Percentiles rank a stretch among this genome's conserved stretches.
phyloP scores from a whole-genome alignment of 1,284 basidiomycete genomes.

The Boletus sp. region DNA sequence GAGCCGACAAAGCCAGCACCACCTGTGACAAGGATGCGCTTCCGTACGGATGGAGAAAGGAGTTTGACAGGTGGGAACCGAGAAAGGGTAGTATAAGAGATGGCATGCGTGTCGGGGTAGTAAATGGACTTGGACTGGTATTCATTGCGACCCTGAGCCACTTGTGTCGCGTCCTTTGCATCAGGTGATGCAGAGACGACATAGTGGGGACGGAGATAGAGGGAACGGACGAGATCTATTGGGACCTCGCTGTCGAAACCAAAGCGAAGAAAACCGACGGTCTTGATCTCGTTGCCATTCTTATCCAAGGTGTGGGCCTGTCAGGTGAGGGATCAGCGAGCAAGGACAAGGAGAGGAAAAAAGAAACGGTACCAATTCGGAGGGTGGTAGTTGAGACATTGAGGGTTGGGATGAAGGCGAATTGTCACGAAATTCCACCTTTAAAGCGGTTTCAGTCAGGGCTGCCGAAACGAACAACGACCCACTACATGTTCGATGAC shows the following conservation, averaged over 20 bases:
- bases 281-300: constrained; percentile 68
- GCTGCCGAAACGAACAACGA: too few species aligned
- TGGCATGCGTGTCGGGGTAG: constrained; percentile 71
- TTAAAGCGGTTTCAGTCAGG: too few species aligned
- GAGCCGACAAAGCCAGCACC: constrained; percentile 98
- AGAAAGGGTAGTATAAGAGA: constrained; percentile 88
- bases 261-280: constrained; percentile 79
- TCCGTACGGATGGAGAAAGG: constrained; percentile 72
- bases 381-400: constrained; percentile 27
- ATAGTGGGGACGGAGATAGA: constrained; percentile 84
- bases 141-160: constrained; percentile 31
- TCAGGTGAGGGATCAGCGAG: constrained; percentile 9
- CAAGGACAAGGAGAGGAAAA: constrained; percentile 1
- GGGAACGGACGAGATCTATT: constrained; percentile 72
- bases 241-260: constrained; percentile 85
- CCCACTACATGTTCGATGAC: too few species aligned
- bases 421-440: too few species aligned
- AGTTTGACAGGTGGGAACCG: constrained; percentile 90
- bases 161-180: constrained; percentile 42
- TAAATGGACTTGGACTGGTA: constrained; percentile 84
- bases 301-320: constrained; percentile 68
- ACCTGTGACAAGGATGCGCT: constrained; percentile 91
- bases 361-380: constrained; percentile 15
- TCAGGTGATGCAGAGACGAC: constrained; percentile 45
- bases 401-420: neutral